These are phyloP conservation scores for Suillus subaureus DNA, from an alignment of 768 basidiomycete species.

Conservation along the genomic window DNA sequence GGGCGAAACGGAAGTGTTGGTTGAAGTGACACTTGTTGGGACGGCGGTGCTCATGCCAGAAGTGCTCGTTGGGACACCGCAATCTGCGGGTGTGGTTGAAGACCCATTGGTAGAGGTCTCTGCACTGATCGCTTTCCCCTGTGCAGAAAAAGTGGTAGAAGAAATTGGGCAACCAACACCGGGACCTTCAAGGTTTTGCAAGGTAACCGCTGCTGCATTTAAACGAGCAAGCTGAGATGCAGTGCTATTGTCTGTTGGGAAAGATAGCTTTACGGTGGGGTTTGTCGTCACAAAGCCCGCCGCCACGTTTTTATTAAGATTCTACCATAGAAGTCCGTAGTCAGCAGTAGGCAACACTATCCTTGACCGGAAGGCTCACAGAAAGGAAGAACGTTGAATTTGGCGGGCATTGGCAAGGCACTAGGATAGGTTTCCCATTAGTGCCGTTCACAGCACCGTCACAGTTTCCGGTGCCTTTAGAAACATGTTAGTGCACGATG, in stretches of 20 bases:
- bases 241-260: conserved; percentile 62
- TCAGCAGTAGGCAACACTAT: conserved; percentile 10
- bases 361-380: conserved; percentile 32
- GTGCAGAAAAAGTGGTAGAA: conserved; percentile 59
- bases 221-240: conserved; percentile 57
- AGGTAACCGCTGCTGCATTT: conserved; percentile 58
- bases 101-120: conserved; percentile 13
- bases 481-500: neutral
- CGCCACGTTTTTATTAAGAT: conserved; percentile 54
- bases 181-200: conserved; percentile 74
- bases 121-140: conserved; percentile 28
- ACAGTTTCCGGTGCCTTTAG: conserved; percentile 64
- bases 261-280: conserved; percentile 56
- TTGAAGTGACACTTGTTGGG: neutral
- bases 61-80: neutral
- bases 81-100: conserved; percentile 2
- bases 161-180: conserved; percentile 70
- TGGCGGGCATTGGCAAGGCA: conserved; percentile 71
- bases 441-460: conserved; percentile 63
- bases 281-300: conserved; percentile 70
- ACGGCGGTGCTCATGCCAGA: conserved; percentile 3
- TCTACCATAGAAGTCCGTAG: conserved; percentile 25
- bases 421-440: conserved; percentile 55
- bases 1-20: conserved; percentile 15
- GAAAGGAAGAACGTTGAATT: conserved; percentile 50